A percentile compares a stretch with the other conserved stretches of the same genome.
Conservation (phyloP, 2,329 filamentous ascomycete genomes). For the Claviceps pazoutovae region DNA sequence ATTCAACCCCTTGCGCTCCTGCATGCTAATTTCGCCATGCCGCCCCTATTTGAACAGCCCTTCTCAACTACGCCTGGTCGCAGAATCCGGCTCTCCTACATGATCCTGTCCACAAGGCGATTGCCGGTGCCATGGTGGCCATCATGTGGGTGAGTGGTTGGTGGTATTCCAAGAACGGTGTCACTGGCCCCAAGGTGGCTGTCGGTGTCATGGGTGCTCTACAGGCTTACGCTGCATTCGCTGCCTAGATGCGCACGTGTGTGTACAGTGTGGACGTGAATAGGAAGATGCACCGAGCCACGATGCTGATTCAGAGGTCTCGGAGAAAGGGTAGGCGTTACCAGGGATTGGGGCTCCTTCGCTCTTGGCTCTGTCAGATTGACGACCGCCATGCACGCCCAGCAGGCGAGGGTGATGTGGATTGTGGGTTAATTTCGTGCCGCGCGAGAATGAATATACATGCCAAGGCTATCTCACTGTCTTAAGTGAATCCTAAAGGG, state of each 20-base stretch:
- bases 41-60: conserved; percentile 1
- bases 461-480: too few relatives aligned
- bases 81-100: conserved; percentile 6
- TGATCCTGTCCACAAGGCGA: conserved; percentile 7
- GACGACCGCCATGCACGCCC: too few relatives aligned
- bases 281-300: conserved; percentile 12
- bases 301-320: neutral
- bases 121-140: conserved; percentile 6
- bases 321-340: neutral
- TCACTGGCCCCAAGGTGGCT: conserved; percentile 3
- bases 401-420: too few relatives aligned
- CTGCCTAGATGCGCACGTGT: neutral
- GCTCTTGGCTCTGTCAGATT: too few relatives aligned
- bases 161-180: conserved; percentile 7
- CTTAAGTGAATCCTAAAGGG: too few relatives aligned
- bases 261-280: too few relatives aligned
- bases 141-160: conserved; percentile 7
- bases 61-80: conserved; percentile 9
- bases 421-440: too few relatives aligned
- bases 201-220: conserved; percentile 6
- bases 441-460: too few relatives aligned
- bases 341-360: too few relatives aligned
- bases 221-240: conserved; percentile 7
- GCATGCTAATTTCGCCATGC: too few relatives aligned
- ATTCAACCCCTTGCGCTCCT: too few relatives aligned